Percentiles rank a stretch among this genome's conserved stretches.
Evolutionary conservation across 345 rosid species (phyloP).

Genomic region (Murraya koenigii): DNA sequence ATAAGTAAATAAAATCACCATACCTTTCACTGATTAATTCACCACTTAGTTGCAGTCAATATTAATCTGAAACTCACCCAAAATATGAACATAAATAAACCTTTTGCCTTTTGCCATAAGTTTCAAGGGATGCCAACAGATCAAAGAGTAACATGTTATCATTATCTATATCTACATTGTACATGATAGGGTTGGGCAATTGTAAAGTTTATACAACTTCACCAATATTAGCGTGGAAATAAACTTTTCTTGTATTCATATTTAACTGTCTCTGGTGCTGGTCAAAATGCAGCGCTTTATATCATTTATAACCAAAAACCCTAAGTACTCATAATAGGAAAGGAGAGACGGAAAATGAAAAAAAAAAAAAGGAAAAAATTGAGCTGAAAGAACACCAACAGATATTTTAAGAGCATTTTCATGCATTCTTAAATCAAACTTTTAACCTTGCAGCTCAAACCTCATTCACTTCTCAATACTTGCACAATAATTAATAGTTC

Average conservation of each 20-base stretch:
- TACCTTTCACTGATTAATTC: neutral
- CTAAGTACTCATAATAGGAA: neutral
- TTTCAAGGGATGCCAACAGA: neutral
- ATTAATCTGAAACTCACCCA: neutral
- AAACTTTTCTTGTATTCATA: neutral
- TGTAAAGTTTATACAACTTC: neutral
- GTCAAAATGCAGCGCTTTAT: neutral
- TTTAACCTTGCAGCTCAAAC: neutral
- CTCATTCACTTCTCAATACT: neutral
- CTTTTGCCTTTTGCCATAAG: neutral
- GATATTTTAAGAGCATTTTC: neutral
- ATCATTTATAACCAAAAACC: neutral
- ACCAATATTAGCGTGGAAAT: neutral
- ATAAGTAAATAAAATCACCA: constrained; percentile 17
- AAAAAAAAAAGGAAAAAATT: neutral
- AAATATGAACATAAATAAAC: neutral
- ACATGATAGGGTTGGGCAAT: neutral
- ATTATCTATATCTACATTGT: neutral
- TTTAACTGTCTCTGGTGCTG: neutral
- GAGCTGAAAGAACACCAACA: neutral
- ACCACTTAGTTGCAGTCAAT: constrained; percentile 3
- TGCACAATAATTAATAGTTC: neutral
- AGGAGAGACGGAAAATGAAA: neutral
- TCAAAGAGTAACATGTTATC: neutral
- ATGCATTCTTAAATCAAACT: neutral